Percentiles rank a stretch among this genome's conserved stretches.
phyloP scores from a whole-genome alignment of 2,329 filamentous ascomycete species.

The Penicillium sp. region DNA sequence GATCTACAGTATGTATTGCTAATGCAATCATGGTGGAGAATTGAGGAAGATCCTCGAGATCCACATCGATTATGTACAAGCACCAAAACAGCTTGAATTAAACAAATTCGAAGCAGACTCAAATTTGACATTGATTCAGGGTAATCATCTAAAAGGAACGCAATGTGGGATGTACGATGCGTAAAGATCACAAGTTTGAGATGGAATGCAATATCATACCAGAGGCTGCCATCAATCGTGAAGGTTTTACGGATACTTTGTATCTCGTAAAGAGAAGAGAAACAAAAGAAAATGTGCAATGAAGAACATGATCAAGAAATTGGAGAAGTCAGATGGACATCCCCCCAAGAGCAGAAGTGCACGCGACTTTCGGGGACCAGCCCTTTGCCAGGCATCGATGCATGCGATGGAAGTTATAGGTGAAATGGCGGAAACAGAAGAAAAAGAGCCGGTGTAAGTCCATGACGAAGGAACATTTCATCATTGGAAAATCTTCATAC shows the following conservation, averaged over 20 bases:
- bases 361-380: neutral
- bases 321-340: neutral
- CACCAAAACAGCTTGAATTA: neutral
- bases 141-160: neutral
- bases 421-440: neutral
- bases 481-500: neutral
- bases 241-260: neutral
- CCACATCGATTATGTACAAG: neutral
- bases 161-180: neutral
- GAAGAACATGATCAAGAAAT: neutral
- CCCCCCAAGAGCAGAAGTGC: neutral
- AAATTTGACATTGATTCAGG: neutral
- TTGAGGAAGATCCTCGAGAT: neutral
- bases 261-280: neutral
- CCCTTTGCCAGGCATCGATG: neutral
- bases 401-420: neutral
- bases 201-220: neutral
- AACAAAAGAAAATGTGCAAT: neutral
- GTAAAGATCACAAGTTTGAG: neutral
- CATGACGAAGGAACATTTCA: neutral
- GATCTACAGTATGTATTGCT: neutral
- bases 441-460: neutral
- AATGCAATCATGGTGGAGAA: neutral
- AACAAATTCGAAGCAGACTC: neutral
- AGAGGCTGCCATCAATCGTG: conserved; percentile 9